A percentile compares a stretch with the other conserved stretches of the same genome.
These are phyloP conservation scores for Berberis vulgaris DNA, from an alignment of 164 flowering plant species.

Conservation along the genomic window DNA sequence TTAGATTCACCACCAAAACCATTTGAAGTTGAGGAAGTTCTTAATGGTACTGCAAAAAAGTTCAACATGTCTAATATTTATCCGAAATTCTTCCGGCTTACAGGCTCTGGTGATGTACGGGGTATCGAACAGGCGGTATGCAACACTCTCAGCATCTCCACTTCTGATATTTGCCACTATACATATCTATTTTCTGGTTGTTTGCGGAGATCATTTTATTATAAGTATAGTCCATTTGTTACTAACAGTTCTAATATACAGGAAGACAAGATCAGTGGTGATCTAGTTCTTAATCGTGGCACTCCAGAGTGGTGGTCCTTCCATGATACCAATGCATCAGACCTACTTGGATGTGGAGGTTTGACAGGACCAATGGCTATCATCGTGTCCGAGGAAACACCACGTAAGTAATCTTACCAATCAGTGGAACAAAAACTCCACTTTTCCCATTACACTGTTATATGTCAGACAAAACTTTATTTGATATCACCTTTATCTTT, in stretches of 20 bases:
- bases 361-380: slow-evolving; percentile 81
- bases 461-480: too few relatives aligned
- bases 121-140: slow-evolving; percentile 64
- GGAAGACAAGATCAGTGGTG: slow-evolving; percentile 58
- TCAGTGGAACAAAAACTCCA: background rate
- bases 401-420: slow-evolving; percentile 57
- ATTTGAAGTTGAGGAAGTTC: slow-evolving; percentile 54
- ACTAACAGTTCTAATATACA: slow-evolving; percentile 13
- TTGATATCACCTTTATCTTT: background rate
- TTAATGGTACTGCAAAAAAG: slow-evolving; percentile 64
- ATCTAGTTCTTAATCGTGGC: slow-evolving; percentile 55
- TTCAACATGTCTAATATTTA: slow-evolving; percentile 55
- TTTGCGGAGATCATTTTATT: background rate
- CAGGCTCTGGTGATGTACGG: slow-evolving; percentile 95
- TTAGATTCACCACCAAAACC: slow-evolving; percentile 62
- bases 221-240: background rate
- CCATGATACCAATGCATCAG: slow-evolving; percentile 42
- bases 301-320: slow-evolving; percentile 89
- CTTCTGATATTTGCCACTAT: background rate
- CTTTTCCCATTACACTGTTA: background rate
- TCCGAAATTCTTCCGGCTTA: slow-evolving; percentile 76
- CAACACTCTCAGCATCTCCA: background rate
- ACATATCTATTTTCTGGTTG: background rate
- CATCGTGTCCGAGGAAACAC: slow-evolving; percentile 93
- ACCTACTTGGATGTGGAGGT: slow-evolving; percentile 49